phyloP scores from a whole-genome alignment of 352 stramenopile genomes.

The Globisporangium rhizosaccharum region DNA sequence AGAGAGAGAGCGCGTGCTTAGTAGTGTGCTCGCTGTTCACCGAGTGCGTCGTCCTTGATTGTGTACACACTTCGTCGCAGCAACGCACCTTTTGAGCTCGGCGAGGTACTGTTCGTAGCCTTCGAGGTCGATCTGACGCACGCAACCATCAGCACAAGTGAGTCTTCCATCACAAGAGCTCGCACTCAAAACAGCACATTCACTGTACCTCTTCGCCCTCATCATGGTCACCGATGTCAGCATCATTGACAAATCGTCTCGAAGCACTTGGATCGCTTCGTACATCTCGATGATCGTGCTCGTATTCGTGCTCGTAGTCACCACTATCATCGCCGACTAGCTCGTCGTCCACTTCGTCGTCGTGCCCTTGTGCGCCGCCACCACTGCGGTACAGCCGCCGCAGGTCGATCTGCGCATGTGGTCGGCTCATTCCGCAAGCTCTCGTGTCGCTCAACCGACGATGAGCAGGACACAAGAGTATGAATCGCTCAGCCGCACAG shows the following conservation, averaged over 20 bases:
- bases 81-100: slow-evolving; percentile 36
- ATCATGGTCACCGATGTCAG: neutral
- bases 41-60: too few species aligned
- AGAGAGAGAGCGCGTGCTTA: neutral
- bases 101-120: slow-evolving; percentile 54
- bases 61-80: too few species aligned
- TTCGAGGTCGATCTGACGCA: slow-evolving; percentile 51
- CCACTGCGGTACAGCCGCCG: neutral
- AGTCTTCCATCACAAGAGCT: neutral
- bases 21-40: too few species aligned
- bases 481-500: too few species aligned
- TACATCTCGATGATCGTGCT: neutral
- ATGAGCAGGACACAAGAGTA: neutral
- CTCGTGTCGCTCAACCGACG: neutral
- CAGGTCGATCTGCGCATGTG: slow-evolving; percentile 8
- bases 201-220: slow-evolving; percentile 21
- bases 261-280: neutral
- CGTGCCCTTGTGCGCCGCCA: neutral
- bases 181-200: neutral
- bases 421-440: neutral
- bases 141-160: neutral
- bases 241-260: neutral
- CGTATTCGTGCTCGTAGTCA: neutral
- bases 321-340: slow-evolving; percentile 5
- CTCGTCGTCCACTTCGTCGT: neutral